Base-by-base conservation (phyloP, 2,329 filamentous ascomycete species). In the Botrytis elliptica region DNA sequence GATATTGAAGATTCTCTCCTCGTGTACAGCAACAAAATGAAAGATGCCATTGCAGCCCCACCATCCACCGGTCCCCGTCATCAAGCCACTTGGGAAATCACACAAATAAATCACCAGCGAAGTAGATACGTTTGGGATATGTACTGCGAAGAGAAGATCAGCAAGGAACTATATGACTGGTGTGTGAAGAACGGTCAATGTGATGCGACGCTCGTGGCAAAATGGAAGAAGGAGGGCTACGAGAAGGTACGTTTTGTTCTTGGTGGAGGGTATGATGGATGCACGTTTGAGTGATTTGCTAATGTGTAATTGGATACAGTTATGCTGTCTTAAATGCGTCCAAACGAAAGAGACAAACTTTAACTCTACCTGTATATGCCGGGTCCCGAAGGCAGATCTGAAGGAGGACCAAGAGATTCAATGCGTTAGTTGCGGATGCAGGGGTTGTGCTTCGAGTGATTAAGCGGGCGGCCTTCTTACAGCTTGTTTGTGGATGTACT, bases 321-420 rank as follows among this genome's bases (percentile, higher is more conserved):
- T 99, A 62, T 99, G 96, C 84, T 99, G 96, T 83, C 86, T 98
- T 72, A 90, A 95, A 76, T 99, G 96, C 83, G 95, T 99, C 73
- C 96, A 99, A 84, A 98, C 96, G n/a, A 98, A 98, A 84, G 96
- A 99, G 86, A 99, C 96, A 44, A 99, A 99, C 83, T 99, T 98
- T 86, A 96, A 95, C 83, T 93, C 93, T 77, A 99, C 95, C 0
- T 99, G 96, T 82, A 96, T 99, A 80, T 99, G 96, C 83, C 93
- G 96, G 70, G 95, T 99, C 69, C 96, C 96, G 1, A 92, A 92
- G 81, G 91, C 93, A 46, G 90, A 97, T 82, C 84, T 99, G 81
- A 97, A 97, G 83, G 94, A 97, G 80, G 91, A 94, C 60, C 92
- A 96, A 82, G 92, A 93, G 55, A 91, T 98, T 46, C 92, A 98